Base-by-base conservation (phyloP, 495 filamentous ascomycete genomes). In the Penicillium silybi region DNA sequence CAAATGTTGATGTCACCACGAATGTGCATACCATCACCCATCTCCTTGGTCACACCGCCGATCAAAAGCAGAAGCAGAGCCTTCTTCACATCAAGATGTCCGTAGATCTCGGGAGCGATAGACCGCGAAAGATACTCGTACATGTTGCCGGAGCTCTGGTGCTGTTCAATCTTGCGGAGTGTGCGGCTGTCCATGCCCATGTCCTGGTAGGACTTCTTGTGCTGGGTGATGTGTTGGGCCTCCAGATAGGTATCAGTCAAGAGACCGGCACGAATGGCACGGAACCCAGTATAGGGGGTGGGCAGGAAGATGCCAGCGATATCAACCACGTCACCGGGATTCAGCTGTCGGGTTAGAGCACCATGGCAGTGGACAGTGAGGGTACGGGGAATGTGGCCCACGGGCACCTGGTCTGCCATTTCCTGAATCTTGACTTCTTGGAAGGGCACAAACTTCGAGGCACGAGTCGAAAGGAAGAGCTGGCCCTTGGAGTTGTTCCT, bases 341-440 rank as follows among this genome's bases (percentile, higher is more conserved):
- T 97, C 57, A 97, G 80, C 52, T 88, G 82, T 17, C 93, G 78
- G 16, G 90, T 90, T 19, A 92, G 78, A 53, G 79, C 85, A 47
- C 95, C 95, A 62, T 95, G 86, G 67, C 91, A 96, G 61, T 95
- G 84, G 15, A 98, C 69, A 1, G 92, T 97, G 43, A 98, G 72
- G 38, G 86, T 87, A 42, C 93, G 84, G 18, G 93, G 93, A 53
- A 98, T 97, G 65, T 98, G 93, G 23, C 93, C 93, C 52, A 98
- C 92, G 8, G 93, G 93, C 1, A 98, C 93, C 65, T 98, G 93
- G 59, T 97, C 93, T 23, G 93, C 92, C 80, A 97, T 87, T 69
- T 98, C 93, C 73, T 98, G 95, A 58, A 98, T 89, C 74, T 97
- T 97, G 63, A 97, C 85, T 70, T 98, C 93, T 69, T 98, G 93